Conservation (phyloP, 441 rosid species). For the Euphorbia corollata region DNA sequence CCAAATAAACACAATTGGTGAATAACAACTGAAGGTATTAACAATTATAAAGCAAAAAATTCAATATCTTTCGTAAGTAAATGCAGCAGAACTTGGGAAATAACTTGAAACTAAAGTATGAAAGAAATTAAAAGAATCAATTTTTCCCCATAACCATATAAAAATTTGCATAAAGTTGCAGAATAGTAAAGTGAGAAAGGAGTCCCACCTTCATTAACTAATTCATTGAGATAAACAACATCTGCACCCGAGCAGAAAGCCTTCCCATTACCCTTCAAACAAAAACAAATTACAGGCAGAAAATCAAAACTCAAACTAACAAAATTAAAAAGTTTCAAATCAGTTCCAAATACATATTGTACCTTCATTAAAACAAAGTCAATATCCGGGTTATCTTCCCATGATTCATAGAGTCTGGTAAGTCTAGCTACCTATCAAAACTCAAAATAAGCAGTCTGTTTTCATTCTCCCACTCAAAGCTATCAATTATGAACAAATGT, state of each 20-base stretch:
- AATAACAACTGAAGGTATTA: too few species aligned
- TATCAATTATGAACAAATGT: background rate
- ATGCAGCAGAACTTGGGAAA: slow-evolving; percentile 6
- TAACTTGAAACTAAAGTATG: background rate
- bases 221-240: slow-evolving; percentile 50
- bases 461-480: background rate
- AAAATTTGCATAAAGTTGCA: background rate
- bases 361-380: slow-evolving; percentile 90
- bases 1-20: background rate
- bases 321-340: slow-evolving; percentile 6
- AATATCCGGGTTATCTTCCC: slow-evolving; percentile 91
- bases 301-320: slow-evolving; percentile 23
- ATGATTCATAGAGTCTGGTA: slow-evolving; percentile 68
- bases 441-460: background rate
- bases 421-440: slow-evolving; percentile 51
- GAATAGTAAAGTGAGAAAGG: background rate
- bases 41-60: background rate
- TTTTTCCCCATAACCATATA: background rate
- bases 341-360: background rate
- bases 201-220: slow-evolving; percentile 50
- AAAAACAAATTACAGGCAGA: slow-evolving; percentile 20
- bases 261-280: slow-evolving; percentile 69
- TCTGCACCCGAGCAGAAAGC: slow-evolving; percentile 87
- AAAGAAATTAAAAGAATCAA: background rate
- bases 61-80: background rate